These are phyloP conservation scores for Curvularia spicifera DNA, from an alignment of 2,329 filamentous ascomycete genomes.

Conservation along the genomic window DNA sequence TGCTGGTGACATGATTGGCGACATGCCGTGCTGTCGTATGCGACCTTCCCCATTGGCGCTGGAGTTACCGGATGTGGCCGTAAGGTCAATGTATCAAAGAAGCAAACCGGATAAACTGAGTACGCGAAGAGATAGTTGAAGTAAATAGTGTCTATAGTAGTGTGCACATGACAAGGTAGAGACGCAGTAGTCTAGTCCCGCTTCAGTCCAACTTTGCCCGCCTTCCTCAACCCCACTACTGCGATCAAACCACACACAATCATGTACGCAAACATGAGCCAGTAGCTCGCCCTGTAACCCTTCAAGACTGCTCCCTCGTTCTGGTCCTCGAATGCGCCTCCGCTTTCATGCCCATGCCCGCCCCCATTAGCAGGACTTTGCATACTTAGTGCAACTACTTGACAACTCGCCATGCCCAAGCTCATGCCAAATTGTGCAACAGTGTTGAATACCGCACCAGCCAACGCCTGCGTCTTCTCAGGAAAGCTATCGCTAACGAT, in stretches of 20 bases:
- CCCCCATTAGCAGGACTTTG: slow-evolving; percentile 9
- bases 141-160: too few species aligned
- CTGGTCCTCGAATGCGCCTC: slow-evolving; percentile 11
- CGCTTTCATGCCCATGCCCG: slow-evolving; percentile 11
- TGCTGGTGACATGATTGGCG: slow-evolving; percentile 7
- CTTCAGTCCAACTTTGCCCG: slow-evolving; percentile 38
- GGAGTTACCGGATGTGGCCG: slow-evolving; percentile 3
- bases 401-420: slow-evolving; percentile 33
- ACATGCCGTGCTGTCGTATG: not conserved
- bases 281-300: slow-evolving; percentile 35
- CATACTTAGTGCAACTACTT: slow-evolving; percentile 37
- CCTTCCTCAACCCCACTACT: slow-evolving; percentile 32
- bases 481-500: slow-evolving; percentile 63
- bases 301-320: slow-evolving; percentile 21
- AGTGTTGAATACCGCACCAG: slow-evolving; percentile 68
- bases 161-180: too few species aligned
- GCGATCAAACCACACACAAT: slow-evolving; percentile 30
- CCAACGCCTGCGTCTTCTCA: slow-evolving; percentile 63
- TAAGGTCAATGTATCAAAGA: too few species aligned
- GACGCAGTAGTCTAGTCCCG: slow-evolving; percentile 21
- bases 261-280: slow-evolving; percentile 39
- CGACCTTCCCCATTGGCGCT: slow-evolving; percentile 15
- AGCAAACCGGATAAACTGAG: too few species aligned
- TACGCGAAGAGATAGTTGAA: too few species aligned
- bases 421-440: slow-evolving; percentile 62